phyloP scores from a whole-genome alignment of 768 basidiomycete species.

The Phallus indusiatus region DNA sequence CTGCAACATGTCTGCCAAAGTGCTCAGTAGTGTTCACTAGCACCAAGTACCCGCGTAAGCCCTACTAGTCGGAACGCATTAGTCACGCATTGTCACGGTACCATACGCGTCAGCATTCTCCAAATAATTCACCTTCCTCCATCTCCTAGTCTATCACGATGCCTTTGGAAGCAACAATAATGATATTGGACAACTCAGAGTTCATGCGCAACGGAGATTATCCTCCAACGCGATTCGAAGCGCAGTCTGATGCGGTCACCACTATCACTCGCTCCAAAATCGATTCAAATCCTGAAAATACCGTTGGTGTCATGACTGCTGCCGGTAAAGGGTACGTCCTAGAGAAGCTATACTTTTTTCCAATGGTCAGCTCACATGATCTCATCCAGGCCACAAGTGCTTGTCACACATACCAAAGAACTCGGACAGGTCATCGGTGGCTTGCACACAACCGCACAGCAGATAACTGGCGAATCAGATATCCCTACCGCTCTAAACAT shows the following conservation, averaged over 20 bases:
- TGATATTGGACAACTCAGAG: slow-evolving; percentile 96
- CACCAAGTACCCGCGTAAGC: too few species aligned
- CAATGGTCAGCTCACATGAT: neutral
- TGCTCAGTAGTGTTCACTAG: too few species aligned
- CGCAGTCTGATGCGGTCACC: slow-evolving; percentile 87
- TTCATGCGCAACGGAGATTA: slow-evolving; percentile 97
- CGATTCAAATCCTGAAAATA: slow-evolving; percentile 94
- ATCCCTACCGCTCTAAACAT: slow-evolving; percentile 87
- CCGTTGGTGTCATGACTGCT: slow-evolving; percentile 97
- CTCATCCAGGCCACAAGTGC: slow-evolving; percentile 71
- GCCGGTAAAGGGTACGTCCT: slow-evolving; percentile 80
- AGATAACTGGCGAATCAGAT: slow-evolving; percentile 75
- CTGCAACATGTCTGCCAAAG: too few species aligned
- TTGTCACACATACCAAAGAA: slow-evolving; percentile 94
- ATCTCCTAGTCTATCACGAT: slow-evolving; percentile 29
- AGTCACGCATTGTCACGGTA: neutral
- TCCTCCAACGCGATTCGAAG: slow-evolving; percentile 74
- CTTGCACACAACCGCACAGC: slow-evolving; percentile 57
- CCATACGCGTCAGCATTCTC: neutral
- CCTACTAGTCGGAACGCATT: neutral
- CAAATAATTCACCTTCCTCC: neutral
- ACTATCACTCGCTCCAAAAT: slow-evolving; percentile 88
- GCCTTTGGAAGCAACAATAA: slow-evolving; percentile 97
- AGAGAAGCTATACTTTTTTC: neutral
- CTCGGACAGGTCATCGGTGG: slow-evolving; percentile 83